A percentile compares a stretch with the other conserved stretches of the same genome.
phyloP scores from a whole-genome alignment of 2,329 filamentous ascomycete genomes.

The Metarhizium album region DNA sequence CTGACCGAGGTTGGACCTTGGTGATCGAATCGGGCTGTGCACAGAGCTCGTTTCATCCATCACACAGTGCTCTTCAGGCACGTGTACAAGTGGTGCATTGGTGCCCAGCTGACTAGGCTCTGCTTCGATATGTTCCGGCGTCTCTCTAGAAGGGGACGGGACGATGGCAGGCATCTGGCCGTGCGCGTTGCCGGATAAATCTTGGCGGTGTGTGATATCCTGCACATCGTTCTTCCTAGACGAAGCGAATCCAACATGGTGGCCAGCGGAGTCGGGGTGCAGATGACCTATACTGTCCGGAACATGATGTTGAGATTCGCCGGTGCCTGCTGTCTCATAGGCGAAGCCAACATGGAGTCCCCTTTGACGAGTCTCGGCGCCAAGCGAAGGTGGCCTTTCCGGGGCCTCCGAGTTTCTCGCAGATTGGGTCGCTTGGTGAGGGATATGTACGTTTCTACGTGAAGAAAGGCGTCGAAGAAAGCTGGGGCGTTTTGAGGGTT shows the following conservation, averaged over 20 bases:
- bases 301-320: background rate
- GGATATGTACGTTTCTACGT: constrained; percentile 16
- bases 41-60: constrained; percentile 1
- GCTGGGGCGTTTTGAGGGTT: constrained; percentile 29
- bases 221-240: constrained; percentile 7
- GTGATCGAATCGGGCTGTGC: constrained; percentile 3
- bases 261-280: constrained; percentile 10
- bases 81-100: constrained; percentile 4
- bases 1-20: background rate
- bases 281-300: constrained; percentile 9
- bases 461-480: constrained; percentile 40
- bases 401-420: constrained; percentile 5
- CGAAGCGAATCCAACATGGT: constrained; percentile 47
- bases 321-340: constrained; percentile 1
- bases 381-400: constrained; percentile 10
- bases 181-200: background rate
- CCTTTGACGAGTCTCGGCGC: constrained; percentile 13
- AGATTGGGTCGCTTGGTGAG: background rate
- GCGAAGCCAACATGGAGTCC: constrained; percentile 24
- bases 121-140: background rate
- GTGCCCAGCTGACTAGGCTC: constrained; percentile 1
- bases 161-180: background rate
- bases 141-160: background rate
- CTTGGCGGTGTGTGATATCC: background rate
- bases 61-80: constrained; percentile 1